Evolutionary conservation across 2,329 filamentous ascomycete genomes (phyloP), one percentile per base, ranked within the genome.

Genomic region (Dothideomycetidae sp.): DNA sequence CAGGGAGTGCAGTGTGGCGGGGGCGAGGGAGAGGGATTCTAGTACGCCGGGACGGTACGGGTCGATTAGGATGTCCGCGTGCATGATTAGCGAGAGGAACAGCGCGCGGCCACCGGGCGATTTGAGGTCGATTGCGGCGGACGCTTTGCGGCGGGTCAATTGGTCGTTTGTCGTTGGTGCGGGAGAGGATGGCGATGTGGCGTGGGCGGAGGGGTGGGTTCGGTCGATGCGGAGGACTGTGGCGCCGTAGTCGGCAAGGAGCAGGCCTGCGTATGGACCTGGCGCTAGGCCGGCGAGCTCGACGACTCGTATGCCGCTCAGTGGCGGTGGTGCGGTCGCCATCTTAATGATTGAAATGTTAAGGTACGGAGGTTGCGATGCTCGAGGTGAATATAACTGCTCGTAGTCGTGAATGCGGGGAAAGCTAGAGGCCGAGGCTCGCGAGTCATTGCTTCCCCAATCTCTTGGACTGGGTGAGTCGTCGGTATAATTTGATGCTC

Each of bases 31-130:
- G 7, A 88, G 72, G 36, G 78, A 81, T 60, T 96, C 88, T 2
- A 96, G 70, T 1, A 94, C 83, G 23, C 85, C 84, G 0, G 88
- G 88, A 0, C 88, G 81, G 64, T 85, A 96, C 0, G 90, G 88
- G 56, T 96, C 90, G 56, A 96, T 90, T 17, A 96, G 58, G 23
- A 94, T 67, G 58, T 96, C 88, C 39, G 75, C 68, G 11, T 63
- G 54, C 11, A 62, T 58, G 23, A 79, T 61, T 1, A 94, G 66
- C 3, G 67, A 62, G 43, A 75, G 75, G 37, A 93, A 58, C 5
- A 94, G 63, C 1, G 67, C 66, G 10, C 75, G 54, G 5, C 82
- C 85, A 1, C 58, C 48, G 0, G 70, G 47, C 0, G 71, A 69
- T 53, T 90, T 92, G 36, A 94, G 70, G 60, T 94, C 73, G 3